Base-by-base conservation (phyloP, 306 rosid species). In the Vigna hirtella region DNA sequence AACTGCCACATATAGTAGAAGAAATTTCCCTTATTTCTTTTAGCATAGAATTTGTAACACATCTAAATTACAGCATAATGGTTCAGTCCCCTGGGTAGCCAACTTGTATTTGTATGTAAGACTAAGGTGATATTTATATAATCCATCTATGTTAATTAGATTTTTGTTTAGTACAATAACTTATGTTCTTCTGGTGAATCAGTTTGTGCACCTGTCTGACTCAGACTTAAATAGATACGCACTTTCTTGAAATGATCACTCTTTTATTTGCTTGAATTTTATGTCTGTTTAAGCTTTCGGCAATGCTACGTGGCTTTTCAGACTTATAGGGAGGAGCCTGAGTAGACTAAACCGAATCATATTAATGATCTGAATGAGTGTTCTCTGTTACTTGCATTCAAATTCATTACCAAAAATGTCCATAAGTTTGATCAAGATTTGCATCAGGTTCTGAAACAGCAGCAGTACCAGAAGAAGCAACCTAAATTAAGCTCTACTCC, bases 401-500 rank as follows among this genome's bases (percentile, higher is more conserved):
- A 74, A 32, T 73, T 61, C 4, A 13, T 30, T 61, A 47, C 22
- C 13, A 10, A 50, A 13, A 63, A 17, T 47, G 59, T 11, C 49
- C 58, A 28, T 47, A 47, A 61, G 49, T 47, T 38, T 61, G 70
- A 28, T 47, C 16, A 48, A 45, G 14, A 16, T 45, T 3, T 6
- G n/a, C 16, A 43, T 47, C 70, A 74, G 58, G 49, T 61, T 61
- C 70, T 61, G 92, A 91, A 88, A 48, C 79, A 88, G 84, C 70
- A 51, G 62, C 72, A 77, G 63, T 84, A 55, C 79, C 82, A 85
- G 89, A 79, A 81, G 67, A 77, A 56, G 20, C 73, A 76, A 74
- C 74, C 80, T 58, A 83, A 84, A 50, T 58, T 83, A 77, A 82
- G 64, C 62, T 83, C 98, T 24, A 83, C 76, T 57, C 81, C 82